phyloP scores from a whole-genome alignment of 495 filamentous ascomycete genomes.

The Tuber borchii region DNA sequence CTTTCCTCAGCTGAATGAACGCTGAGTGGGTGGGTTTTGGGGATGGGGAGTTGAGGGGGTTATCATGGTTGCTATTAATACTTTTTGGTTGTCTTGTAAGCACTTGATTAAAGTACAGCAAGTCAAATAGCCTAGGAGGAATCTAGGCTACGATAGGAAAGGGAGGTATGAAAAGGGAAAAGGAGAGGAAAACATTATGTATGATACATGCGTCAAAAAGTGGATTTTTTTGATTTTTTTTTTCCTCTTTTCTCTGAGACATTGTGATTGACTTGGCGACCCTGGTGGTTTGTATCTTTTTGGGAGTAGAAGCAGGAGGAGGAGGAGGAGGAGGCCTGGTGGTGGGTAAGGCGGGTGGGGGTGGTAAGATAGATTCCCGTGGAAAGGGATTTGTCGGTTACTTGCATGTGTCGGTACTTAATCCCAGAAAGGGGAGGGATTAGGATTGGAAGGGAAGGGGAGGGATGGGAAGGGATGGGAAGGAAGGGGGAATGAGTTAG shows the following conservation, averaged over 20 bases:
- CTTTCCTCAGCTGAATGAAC: background rate
- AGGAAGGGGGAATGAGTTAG: background rate
- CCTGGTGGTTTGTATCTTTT: background rate
- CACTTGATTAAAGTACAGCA: background rate
- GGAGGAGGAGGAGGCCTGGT: background rate
- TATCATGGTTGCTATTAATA: background rate
- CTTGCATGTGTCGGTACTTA: conserved; percentile 3
- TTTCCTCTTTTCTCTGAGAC: background rate
- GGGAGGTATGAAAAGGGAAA: background rate
- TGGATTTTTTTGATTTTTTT: background rate
- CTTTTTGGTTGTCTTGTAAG: background rate
- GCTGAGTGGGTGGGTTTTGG: background rate
- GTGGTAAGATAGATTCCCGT: background rate
- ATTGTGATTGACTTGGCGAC: background rate
- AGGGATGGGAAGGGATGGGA: too few species aligned
- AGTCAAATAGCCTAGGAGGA: background rate
- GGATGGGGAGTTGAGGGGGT: background rate
- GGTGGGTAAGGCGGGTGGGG: background rate
- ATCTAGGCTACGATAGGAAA: background rate
- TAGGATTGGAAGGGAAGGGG: background rate
- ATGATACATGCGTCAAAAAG: background rate
- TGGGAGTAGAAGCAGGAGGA: background rate
- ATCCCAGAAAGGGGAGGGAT: background rate
- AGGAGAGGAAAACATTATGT: background rate
- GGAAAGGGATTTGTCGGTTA: background rate